Evolutionary conservation across 768 basidiomycete species (phyloP), one percentile per base, ranked within the genome.

Genomic region (Gymnopilus dilepis): DNA sequence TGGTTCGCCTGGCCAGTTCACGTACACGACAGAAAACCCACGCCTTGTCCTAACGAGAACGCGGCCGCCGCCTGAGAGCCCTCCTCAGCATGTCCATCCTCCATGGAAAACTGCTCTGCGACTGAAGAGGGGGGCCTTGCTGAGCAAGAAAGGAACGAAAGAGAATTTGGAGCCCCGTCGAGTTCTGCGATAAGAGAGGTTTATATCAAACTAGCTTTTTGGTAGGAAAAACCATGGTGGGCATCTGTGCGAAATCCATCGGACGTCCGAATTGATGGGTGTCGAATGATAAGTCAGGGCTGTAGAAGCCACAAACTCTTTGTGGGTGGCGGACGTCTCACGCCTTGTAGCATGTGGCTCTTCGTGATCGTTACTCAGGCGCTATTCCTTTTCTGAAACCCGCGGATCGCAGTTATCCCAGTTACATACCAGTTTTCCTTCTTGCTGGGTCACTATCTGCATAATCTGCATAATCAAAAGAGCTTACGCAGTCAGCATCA

Each of bases 11-110:
- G 31, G 52, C 12, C 12, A 6, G n/a, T 38, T 28, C 52, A 54
- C 52, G 52, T 54, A 54, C 52, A 54, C 13, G 52, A 54, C 4
- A 54, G 22, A 54, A 54, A 54, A 17, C 52, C 26, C 13, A 54
- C 37, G 12, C 24, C 52, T 15, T 54, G 52, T 50, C 47, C 47
- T 19, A 50, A 50, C 13, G 47, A 50, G 17, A 50, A 50, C 17
- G 15, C 8, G 7, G 34, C 13, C 1, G 9, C 40, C 2, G 30
- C 28, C 6, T 50, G 15, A 30, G 5, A 50, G 1, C 15, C 17
- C 15, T 5, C 7, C 1, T 17, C 26, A 12, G 21, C 11, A 2
- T 24, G 7, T 26, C 22, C 43, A 15, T 13, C 26, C 19, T 26
- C 6, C 47, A 50, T 28, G 26, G 5, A n/a, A 5, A 19, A 19